Conservation (phyloP, 345 rosid species). For the Hypericum perforatum region DNA sequence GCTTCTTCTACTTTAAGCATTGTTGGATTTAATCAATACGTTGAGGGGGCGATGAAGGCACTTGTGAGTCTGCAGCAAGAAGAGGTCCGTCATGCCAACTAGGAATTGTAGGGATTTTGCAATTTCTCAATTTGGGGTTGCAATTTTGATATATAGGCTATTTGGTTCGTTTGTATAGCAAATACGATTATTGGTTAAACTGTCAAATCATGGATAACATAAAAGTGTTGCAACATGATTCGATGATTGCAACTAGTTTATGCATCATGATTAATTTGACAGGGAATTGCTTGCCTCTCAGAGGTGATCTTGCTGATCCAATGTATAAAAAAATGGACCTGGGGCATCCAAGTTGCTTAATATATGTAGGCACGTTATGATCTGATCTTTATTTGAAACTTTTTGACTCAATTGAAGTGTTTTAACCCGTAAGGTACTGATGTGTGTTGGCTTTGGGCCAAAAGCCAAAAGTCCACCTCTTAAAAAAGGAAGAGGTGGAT, state of each 20-base stretch:
- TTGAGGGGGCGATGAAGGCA: too few species aligned
- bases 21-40: too few species aligned
- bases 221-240: too few species aligned
- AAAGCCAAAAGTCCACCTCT: too few species aligned
- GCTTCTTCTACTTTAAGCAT: too few species aligned
- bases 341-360: slow-evolving; percentile 6
- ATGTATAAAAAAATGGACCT: slow-evolving; percentile 12
- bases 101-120: background rate
- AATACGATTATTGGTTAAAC: background rate
- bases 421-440: too few species aligned
- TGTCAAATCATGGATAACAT: slow-evolving; percentile 3
- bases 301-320: background rate
- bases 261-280: slow-evolving; percentile 10
- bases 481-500: too few species aligned
- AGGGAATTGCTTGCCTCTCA: slow-evolving; percentile 8
- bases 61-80: slow-evolving; percentile 43
- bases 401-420: too few species aligned
- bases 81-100: slow-evolving; percentile 44
- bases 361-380: slow-evolving; percentile 8
- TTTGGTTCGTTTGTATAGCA: background rate
- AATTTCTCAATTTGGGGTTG: slow-evolving; percentile 5
- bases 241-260: too few species aligned
- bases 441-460: too few species aligned
- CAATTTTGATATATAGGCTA: background rate
- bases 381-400: too few species aligned